These are phyloP conservation scores for Lichina pygmaea DNA, from an alignment of 495 filamentous ascomycete species.

Conservation along the genomic window DNA sequence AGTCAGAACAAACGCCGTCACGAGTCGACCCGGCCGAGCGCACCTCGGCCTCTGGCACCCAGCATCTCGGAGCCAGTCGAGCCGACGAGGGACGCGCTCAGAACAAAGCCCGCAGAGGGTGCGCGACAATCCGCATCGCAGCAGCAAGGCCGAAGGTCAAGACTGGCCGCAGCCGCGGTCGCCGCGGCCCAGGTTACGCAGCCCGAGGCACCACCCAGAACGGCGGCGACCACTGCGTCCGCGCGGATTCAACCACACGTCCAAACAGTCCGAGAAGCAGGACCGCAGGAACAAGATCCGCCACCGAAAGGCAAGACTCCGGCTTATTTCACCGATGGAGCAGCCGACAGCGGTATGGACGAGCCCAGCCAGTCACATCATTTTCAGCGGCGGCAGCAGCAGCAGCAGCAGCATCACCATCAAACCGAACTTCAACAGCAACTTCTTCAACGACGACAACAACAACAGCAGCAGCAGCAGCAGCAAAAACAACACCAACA, in stretches of 20 bases:
- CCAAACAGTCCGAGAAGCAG: not conserved
- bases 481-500: not conserved
- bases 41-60: slow-evolving; percentile 32
- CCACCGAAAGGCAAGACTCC: not conserved
- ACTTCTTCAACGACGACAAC: slow-evolving; percentile 1
- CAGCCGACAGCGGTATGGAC: not conserved
- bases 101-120: slow-evolving; percentile 16
- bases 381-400: not conserved
- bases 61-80: slow-evolving; percentile 20
- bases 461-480: not conserved
- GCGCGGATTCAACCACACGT: not conserved
- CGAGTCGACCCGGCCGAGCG: slow-evolving; percentile 27
- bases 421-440: slow-evolving; percentile 7
- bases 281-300: not conserved
- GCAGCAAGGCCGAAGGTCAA: not conserved
- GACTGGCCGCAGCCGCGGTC: slow-evolving; percentile 6
- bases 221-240: not conserved
- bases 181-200: slow-evolving; percentile 7
- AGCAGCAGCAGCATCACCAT: slow-evolving; percentile 6
- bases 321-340: not conserved
- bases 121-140: slow-evolving; percentile 3
- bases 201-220: slow-evolving; percentile 1
- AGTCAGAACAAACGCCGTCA: slow-evolving; percentile 16
- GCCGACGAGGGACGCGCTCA: slow-evolving; percentile 10
- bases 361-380: not conserved